A percentile compares a stretch with the other conserved stretches of the same genome.
These are phyloP conservation scores for Ceratocystis destructans DNA, from an alignment of 2,329 filamentous ascomycete species.

Conservation along the genomic window DNA sequence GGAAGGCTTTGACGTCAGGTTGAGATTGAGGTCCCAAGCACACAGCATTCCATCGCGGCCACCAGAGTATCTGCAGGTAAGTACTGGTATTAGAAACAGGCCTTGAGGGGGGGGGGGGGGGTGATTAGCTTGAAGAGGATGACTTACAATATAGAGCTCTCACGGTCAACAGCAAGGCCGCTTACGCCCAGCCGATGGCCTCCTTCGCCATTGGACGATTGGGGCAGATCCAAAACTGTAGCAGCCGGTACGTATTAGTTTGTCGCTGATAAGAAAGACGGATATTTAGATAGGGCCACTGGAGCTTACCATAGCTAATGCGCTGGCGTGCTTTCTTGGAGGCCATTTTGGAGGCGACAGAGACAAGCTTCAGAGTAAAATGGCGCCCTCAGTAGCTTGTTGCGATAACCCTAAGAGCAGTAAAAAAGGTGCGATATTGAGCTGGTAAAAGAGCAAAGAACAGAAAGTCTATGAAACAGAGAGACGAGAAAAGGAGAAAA, in stretches of 20 bases:
- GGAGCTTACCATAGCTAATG: slow-evolving; percentile 51
- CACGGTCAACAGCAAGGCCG: slow-evolving; percentile 73
- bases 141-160: slow-evolving; percentile 72
- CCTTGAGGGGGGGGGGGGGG: not conserved
- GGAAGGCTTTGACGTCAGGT: slow-evolving; percentile 28
- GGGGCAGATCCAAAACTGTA: slow-evolving; percentile 45
- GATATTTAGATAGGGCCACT: not conserved
- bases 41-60: slow-evolving; percentile 92
- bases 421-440: not conserved
- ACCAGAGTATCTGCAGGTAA: slow-evolving; percentile 65
- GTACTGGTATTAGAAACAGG: slow-evolving; percentile 20
- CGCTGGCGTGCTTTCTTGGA: slow-evolving; percentile 52
- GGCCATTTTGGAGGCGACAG: slow-evolving; percentile 37
- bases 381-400: not conserved
- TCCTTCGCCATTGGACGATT: slow-evolving; percentile 52
- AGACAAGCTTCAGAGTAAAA: not conserved
- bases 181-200: slow-evolving; percentile 92
- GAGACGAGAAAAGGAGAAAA: not conserved
- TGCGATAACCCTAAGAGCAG: not conserved
- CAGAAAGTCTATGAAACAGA: not conserved
- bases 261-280: too few relatives aligned
- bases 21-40: slow-evolving; percentile 78
- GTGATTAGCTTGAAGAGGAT: slow-evolving; percentile 17
- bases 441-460: not conserved
- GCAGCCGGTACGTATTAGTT: too few relatives aligned